Percentiles rank a stretch among this genome's conserved stretches.
Evolutionary conservation across 371 early-diverging fungal species (phyloP).

Genomic region (Rhizomucor miehei): DNA sequence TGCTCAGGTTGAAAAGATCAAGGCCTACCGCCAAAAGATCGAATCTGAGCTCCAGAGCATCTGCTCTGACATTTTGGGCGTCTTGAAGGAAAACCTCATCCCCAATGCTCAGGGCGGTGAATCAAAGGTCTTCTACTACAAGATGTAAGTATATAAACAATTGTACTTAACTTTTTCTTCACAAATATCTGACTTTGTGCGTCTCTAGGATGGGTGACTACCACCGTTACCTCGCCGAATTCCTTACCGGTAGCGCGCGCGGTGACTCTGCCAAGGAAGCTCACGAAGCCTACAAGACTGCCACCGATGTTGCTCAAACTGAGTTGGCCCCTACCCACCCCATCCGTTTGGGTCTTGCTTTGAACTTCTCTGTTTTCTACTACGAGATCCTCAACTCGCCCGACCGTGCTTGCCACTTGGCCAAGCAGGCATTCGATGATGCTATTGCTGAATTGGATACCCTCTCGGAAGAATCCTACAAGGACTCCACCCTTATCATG

Average conservation of each 20-base stretch:
- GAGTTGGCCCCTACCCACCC: conserved; percentile 98
- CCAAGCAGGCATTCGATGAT: conserved; percentile 99
- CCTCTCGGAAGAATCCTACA: conserved; percentile 99
- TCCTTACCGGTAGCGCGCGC: conserved; percentile 84
- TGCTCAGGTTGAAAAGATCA: conserved; percentile 85
- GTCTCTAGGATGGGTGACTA: conserved; percentile 96
- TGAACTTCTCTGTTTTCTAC: conserved; percentile 99
- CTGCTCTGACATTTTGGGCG: conserved; percentile 94
- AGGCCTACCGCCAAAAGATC: conserved; percentile 89
- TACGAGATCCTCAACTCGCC: conserved; percentile 99
- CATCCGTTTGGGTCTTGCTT: conserved; percentile 98
- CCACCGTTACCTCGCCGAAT: conserved; percentile 99
- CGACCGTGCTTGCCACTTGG: conserved; percentile 98
- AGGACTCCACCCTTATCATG: conserved; percentile 99
- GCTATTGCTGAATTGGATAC: conserved; percentile 98
- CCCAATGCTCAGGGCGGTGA: conserved; percentile 86
- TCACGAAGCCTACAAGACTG: conserved; percentile 95
- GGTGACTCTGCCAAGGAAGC: conserved; percentile 87
- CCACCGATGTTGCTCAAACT: conserved; percentile 93
- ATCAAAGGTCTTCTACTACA: conserved; percentile 98
- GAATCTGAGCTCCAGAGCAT: conserved; percentile 94
- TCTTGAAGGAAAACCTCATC: conserved; percentile 90
- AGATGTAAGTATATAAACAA: conserved; percentile 76
- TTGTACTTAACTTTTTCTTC: not conserved
- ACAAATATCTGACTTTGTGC: not conserved